Base-by-base conservation (phyloP, 1,139 yeast genomes). In the Hyphopichia fennica region DNA sequence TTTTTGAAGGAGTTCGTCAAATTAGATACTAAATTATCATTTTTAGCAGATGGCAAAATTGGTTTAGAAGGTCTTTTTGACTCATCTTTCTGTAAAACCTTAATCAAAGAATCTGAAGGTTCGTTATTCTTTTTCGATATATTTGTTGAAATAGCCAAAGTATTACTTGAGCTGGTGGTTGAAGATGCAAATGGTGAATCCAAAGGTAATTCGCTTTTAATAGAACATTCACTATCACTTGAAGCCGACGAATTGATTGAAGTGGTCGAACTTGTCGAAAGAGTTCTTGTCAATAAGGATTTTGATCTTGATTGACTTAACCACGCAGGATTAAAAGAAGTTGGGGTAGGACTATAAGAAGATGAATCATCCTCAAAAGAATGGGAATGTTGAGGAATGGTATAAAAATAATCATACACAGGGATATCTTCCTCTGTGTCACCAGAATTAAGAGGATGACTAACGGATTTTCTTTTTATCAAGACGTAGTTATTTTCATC, bases 1-100 rank as follows among this genome's bases (percentile, higher is more conserved):
- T 35, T 41, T 34, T 45, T 51, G 2, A 54, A 37, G 9, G 60
- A 55, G 8, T 46, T 41, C 3, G 58, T 43, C 28, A 53, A 43
- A 35, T 56, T 54, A 2, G 58, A 52, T 29, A 49, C 51, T n/a
- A 47, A 13, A 18, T 28, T 20, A 3, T 15, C 31, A n/a, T 28
- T 28, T 13, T 27, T 11, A 27, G 8, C 11, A 8, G 29, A n/a
- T n/a, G n/a, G n/a, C n/a, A n/a, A 4, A 27, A 7, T 30, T 27
- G 29, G 33, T 11, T 14, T 16, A 11, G 17, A 8, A 30, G 14
- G 9, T 14, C 9, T n/a, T 5, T 4, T 16, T 31, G 34, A 13
- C 6, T 31, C 17, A 17, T 18, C 31, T 8, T 36, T 29, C 7
- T 17, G 20, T 6, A 36, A 10, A 8, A 37, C 14, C 16, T 37